phyloP scores from a whole-genome alignment of 169 alveolate genomes.

The Babesia sp. region DNA sequence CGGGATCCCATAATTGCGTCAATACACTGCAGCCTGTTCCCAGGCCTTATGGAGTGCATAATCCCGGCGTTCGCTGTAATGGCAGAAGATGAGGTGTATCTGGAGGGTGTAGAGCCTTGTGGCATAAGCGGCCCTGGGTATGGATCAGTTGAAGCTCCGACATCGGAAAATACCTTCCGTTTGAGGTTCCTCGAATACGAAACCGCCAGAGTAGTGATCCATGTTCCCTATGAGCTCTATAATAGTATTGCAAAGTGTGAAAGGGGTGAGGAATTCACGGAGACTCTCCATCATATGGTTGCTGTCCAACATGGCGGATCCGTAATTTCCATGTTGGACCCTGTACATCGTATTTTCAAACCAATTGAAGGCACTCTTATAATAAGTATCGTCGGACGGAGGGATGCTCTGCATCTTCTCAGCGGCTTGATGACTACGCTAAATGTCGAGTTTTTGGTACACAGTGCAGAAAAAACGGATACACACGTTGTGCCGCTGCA shows the following conservation, averaged over 20 bases:
- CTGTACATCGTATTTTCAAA: constrained; percentile 3
- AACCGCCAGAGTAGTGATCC: neutral
- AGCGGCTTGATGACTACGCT: constrained; percentile 22
- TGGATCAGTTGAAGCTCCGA: neutral
- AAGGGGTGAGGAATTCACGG: neutral
- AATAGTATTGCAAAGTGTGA: neutral
- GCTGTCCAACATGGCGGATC: neutral
- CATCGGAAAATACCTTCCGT: constrained; percentile 15
- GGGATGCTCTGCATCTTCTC: constrained; percentile 1
- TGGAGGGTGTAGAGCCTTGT: neutral
- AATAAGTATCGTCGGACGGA: neutral
- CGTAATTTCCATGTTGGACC: constrained; percentile 4
- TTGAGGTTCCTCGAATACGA: constrained; percentile 6
- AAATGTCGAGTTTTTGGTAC: constrained; percentile 5
- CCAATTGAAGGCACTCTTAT: constrained; percentile 6
- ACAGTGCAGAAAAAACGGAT: neutral
- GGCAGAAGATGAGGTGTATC: constrained; percentile 1
- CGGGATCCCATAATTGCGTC: neutral
- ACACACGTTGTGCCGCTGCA: neutral
- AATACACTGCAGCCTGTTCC: constrained; percentile 12
- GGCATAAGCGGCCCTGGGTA: neutral
- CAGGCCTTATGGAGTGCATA: neutral
- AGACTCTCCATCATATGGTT: neutral
- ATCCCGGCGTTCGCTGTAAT: constrained; percentile 1
- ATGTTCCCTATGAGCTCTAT: constrained; percentile 1